Conservation (phyloP, 345 rosid species). For the Bruguiera parviflora region DNA sequence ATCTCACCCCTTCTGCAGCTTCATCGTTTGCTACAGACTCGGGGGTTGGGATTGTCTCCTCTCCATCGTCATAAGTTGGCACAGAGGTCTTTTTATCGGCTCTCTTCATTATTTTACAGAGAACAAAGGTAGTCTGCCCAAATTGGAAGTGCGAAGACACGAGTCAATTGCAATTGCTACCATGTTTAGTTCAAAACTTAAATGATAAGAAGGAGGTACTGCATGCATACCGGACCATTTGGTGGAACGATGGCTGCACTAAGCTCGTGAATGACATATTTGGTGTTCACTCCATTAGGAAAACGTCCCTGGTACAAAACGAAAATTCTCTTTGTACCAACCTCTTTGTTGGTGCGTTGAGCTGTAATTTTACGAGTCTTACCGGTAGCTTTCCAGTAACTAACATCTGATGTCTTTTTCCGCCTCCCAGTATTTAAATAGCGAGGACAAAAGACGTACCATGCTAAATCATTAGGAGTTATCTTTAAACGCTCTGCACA, state of each 20-base stretch:
- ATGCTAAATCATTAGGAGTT: not conserved
- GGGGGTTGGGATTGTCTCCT: not conserved
- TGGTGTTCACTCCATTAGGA: not conserved
- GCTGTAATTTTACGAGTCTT: not conserved
- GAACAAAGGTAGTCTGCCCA: not conserved
- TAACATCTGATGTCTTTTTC: not conserved
- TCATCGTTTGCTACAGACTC: not conserved
- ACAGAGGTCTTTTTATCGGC: not conserved
- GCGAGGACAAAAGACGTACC: not conserved
- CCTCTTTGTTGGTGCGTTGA: not conserved
- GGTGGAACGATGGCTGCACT: not conserved
- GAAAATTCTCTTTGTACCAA: not conserved
- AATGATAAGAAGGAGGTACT: too few relatives aligned
- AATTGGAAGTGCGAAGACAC: not conserved
- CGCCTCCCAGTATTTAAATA: not conserved
- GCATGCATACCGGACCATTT: too few relatives aligned
- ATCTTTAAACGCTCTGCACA: not conserved
- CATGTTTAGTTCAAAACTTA: too few relatives aligned
- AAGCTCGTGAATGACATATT: not conserved
- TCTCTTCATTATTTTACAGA: slow-evolving; percentile 2
- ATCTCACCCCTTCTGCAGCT: not conserved
- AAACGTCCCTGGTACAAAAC: not conserved
- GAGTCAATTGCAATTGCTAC: too few relatives aligned
- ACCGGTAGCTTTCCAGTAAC: slow-evolving; percentile 5
- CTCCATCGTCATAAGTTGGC: not conserved